Base-by-base conservation (phyloP, 106 monocot genomes). In the Allium cepa region DNA sequence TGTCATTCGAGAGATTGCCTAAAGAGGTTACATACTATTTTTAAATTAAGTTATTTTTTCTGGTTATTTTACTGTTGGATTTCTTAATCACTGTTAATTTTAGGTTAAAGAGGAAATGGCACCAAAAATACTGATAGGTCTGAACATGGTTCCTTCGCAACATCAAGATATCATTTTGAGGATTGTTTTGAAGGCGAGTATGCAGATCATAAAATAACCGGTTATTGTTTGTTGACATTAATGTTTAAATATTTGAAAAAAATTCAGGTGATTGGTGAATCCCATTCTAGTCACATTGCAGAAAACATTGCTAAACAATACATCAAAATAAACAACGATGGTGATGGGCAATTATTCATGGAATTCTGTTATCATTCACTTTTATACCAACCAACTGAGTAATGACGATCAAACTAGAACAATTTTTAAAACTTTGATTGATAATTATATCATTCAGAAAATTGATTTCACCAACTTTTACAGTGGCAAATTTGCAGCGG, bases 121-220 rank as follows among this genome's bases (percentile, higher is more conserved):
- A 18, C 97, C 97, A 46, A 85, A 90, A 63, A 80, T 99, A 69
- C 52, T 99, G 73, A 60, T 26, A 15, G 73, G 73, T 71, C 28
- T 99, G 50, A 50, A 76, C 62, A 85, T 71, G 50, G 71, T 83
- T 77, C 79, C 97, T 45, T 49, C 62, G 56, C 84, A 90, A 51
- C 97, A 99, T 76, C 97, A 99, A 65, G 90, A 79, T 73, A 90
- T 99, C 26, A 81, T 99, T 59, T 64, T 99, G 81, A 87, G 97
- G 61, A 87, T 83, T 53, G 76, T 90, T 65, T 36, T 71, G 11
- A 92, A 92, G 97, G 97, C 90, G 47, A 55, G 13, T 15, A 15
- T 55, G 53, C 36, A 36, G 3, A 36, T 36, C 36, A 36, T 36
- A 36, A 36, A 36, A 36, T 36, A 36, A 36, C 36, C 36, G 5